Conservation (phyloP, 148 eudicot species). For the Vaccinium myrtillus region DNA sequence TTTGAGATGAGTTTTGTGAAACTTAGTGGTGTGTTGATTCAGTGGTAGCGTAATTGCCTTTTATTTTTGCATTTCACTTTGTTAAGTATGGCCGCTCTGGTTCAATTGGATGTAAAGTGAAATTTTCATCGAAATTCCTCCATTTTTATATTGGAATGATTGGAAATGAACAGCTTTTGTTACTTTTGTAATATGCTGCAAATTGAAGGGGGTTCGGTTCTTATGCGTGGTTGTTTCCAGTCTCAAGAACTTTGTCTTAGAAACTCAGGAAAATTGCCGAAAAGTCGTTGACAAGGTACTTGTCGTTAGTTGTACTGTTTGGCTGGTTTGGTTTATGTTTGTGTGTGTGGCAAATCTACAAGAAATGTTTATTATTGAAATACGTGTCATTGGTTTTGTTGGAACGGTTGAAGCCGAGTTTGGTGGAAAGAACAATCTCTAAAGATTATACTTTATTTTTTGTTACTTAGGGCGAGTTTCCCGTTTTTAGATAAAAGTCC, state of each 20-base stretch:
- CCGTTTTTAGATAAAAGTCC: too few species aligned
- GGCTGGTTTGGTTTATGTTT: not conserved
- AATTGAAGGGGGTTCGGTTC: not conserved
- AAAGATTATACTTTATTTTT: not conserved
- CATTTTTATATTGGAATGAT: not conserved
- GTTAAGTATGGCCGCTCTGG: not conserved
- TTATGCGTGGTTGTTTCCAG: not conserved
- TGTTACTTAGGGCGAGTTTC: not conserved
- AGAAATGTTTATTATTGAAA: not conserved
- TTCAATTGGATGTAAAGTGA: not conserved
- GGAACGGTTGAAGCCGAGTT: not conserved
- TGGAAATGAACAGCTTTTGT: not conserved
- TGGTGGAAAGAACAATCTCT: not conserved
- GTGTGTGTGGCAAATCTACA: not conserved
- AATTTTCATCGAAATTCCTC: not conserved
- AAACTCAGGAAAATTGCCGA: not conserved
- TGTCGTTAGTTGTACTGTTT: not conserved
- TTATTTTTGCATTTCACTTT: not conserved
- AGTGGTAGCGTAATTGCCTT: not conserved
- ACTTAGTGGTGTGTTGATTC: not conserved
- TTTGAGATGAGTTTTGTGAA: not conserved
- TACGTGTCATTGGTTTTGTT: not conserved
- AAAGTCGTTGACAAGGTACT: not conserved
- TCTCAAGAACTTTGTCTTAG: not conserved
- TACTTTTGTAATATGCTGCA: not conserved